A percentile compares a stretch with the other conserved stretches of the same genome.
Conservation (phyloP, 345 rosid species). For the Gossypium turneri region DNA sequence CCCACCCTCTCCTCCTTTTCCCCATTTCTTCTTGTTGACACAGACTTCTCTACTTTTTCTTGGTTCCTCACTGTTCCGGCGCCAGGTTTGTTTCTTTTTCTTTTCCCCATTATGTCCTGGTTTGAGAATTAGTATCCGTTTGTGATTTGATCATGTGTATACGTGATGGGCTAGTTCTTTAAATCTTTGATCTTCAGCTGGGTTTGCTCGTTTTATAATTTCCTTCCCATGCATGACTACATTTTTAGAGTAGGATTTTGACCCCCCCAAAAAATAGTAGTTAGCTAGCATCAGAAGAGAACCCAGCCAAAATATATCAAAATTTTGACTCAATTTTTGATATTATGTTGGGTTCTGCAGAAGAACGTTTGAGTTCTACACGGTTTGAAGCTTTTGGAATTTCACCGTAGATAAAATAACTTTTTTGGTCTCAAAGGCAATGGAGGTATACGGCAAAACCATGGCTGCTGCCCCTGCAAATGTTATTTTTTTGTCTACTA, state of each 20-base stretch:
- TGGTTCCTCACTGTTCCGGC: conserved; percentile 10
- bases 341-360: conserved; percentile 36
- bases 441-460: conserved; percentile 83
- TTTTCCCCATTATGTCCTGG: neutral
- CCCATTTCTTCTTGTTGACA: neutral
- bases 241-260: neutral
- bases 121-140: neutral
- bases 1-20: neutral
- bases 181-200: neutral
- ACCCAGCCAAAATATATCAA: neutral
- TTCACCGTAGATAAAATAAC: neutral
- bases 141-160: neutral
- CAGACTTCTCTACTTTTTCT: neutral
- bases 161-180: neutral
- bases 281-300: neutral
- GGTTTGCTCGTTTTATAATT: neutral
- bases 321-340: conserved; percentile 15
- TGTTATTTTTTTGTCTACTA: conserved; percentile 80
- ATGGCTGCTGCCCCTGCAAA: conserved; percentile 58
- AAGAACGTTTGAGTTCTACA: conserved; percentile 24
- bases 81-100: conserved; percentile 24
- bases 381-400: conserved; percentile 21
- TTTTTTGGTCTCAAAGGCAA: conserved; percentile 24
- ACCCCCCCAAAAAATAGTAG: neutral
- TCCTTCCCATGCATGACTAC: neutral